A percentile compares a stretch with the other conserved stretches of the same genome.
Evolutionary conservation across 2,329 filamentous ascomycete genomes (phyloP).

Genomic region (Botrytis fragariae): DNA sequence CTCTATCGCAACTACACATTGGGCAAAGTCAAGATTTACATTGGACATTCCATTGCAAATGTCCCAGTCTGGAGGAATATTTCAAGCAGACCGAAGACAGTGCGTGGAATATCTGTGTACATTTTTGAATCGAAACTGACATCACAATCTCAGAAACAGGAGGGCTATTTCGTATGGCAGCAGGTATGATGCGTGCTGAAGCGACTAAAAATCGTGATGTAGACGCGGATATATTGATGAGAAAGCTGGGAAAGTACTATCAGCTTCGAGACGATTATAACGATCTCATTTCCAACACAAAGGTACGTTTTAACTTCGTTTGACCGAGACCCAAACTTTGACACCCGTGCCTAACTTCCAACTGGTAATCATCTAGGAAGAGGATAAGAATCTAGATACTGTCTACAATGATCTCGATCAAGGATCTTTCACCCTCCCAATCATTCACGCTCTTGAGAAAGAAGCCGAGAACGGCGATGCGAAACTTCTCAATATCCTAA

Average conservation of each 20-base stretch:
- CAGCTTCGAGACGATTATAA: neutral
- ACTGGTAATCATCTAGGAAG: neutral
- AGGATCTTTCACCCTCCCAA: neutral
- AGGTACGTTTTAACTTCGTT: neutral
- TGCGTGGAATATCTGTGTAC: neutral
- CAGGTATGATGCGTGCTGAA: neutral
- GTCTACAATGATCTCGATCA: neutral
- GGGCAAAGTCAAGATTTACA: neutral
- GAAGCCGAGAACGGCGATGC: neutral
- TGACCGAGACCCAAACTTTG: neutral
- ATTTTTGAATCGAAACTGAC: neutral
- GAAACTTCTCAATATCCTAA: neutral
- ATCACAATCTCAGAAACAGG: neutral
- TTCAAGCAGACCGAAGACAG: neutral
- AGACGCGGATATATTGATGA: neutral
- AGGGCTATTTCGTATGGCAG: neutral
- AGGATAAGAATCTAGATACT: neutral
- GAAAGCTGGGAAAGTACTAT: neutral
- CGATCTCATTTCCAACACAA: neutral
- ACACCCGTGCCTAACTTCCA: neutral
- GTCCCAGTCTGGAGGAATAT: neutral
- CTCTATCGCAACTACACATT: neutral
- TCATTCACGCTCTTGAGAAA: neutral
- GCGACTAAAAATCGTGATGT: neutral
- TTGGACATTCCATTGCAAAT: neutral